Evolutionary conservation across 2,329 filamentous ascomycete species (phyloP).

Genomic region (Trichoderma hamatum): DNA sequence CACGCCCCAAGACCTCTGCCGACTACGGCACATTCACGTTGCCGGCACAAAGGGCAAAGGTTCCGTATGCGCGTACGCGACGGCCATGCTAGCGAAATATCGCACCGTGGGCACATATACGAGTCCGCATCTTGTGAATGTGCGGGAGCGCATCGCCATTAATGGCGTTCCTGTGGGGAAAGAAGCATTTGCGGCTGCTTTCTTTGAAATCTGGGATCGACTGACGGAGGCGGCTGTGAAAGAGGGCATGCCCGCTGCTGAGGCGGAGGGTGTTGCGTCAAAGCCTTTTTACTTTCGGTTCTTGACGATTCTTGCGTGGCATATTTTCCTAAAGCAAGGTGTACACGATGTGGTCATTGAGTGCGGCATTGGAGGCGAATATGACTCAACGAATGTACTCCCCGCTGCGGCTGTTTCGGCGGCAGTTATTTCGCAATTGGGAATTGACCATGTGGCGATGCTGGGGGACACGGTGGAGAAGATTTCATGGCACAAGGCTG

Average conservation of each 20-base stretch:
- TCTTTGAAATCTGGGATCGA: conserved; percentile 82
- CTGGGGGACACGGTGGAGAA: conserved; percentile 76
- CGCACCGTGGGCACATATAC: conserved; percentile 73
- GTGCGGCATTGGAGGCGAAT: conserved; percentile 92
- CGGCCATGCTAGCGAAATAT: conserved; percentile 67
- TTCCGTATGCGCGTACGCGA: conserved; percentile 81
- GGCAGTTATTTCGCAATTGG: conserved; percentile 76
- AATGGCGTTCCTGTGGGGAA: conserved; percentile 71
- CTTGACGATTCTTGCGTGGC: conserved; percentile 84
- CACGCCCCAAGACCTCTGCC: conserved; percentile 50
- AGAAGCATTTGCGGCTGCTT: conserved; percentile 71
- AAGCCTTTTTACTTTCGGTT: conserved; percentile 95
- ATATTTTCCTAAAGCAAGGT: conserved; percentile 75
- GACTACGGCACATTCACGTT: conserved; percentile 70
- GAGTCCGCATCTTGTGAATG: conserved; percentile 81
- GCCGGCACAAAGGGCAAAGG: conserved; percentile 96
- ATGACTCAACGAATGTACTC: conserved; percentile 89
- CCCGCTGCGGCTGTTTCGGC: conserved; percentile 64
- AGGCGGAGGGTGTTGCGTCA: conserved; percentile 57
- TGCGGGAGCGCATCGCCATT: conserved; percentile 83
- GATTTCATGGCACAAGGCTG: conserved; percentile 90
- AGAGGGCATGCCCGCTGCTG: conserved; percentile 43
- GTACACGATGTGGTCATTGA: conserved; percentile 83
- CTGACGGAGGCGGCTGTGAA: conserved; percentile 46
- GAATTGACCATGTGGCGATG: conserved; percentile 82